Percentiles rank a stretch among this genome's conserved stretches.
Evolutionary conservation across 2,329 filamentous ascomycete genomes (phyloP).

Genomic region (Apiospora phragmitis): DNA sequence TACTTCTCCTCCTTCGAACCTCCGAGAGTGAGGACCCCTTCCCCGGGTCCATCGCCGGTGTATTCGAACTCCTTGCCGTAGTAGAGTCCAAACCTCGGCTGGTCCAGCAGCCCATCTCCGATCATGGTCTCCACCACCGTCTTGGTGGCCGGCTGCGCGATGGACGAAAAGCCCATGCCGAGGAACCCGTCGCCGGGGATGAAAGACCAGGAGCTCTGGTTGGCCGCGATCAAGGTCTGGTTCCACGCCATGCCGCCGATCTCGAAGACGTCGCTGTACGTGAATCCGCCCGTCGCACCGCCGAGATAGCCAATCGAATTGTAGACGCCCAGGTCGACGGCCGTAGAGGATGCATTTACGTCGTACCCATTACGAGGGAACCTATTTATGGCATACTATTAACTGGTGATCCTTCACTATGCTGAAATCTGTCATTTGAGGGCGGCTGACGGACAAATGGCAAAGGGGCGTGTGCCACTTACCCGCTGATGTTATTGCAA

Average conservation of each 20-base stretch:
- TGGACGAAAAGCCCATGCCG: constrained; percentile 34
- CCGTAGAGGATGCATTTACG: constrained; percentile 27
- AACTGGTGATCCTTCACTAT: too few species aligned
- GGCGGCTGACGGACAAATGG: too few species aligned
- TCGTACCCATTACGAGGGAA: constrained; percentile 31
- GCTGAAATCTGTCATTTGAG: too few species aligned
- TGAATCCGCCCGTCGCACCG: constrained; percentile 26
- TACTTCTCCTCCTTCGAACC: constrained; percentile 32
- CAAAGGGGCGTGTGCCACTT: neutral
- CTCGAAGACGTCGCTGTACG: constrained; percentile 28
- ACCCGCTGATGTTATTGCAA: neutral
- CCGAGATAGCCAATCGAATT: constrained; percentile 33
- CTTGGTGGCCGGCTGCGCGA: constrained; percentile 28
- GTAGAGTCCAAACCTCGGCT: constrained; percentile 34
- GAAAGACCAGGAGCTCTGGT: constrained; percentile 29
- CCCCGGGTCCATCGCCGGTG: constrained; percentile 19
- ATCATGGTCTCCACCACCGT: constrained; percentile 36
- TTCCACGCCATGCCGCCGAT: constrained; percentile 24
- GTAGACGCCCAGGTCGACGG: constrained; percentile 20
- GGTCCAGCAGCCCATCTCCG: constrained; percentile 28
- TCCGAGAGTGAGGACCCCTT: constrained; percentile 34
- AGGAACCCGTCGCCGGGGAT: constrained; percentile 36
- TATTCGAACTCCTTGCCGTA: constrained; percentile 26
- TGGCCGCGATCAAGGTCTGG: constrained; percentile 32
- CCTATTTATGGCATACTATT: constrained; percentile 25